Evolutionary conservation across 139 green algal genomes (phyloP).

Genomic region (Auxenochlorella pyrenoidosa): DNA sequence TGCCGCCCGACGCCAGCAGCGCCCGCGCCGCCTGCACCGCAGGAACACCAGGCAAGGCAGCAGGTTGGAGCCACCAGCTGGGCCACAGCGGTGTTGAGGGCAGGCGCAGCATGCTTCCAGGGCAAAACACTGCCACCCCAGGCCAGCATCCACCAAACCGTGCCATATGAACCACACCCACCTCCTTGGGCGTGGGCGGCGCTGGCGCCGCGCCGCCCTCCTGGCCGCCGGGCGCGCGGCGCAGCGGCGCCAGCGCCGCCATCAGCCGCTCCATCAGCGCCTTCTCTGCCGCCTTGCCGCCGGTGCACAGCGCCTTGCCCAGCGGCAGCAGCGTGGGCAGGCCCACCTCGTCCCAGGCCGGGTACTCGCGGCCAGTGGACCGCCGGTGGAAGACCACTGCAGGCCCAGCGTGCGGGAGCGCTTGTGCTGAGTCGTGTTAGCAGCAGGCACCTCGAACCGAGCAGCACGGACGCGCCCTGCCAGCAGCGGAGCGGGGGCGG

Average conservation of each 20-base stretch:
- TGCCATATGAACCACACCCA: background rate
- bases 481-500: background rate
- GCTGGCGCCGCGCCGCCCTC: background rate
- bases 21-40: background rate
- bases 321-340: conserved; percentile 46
- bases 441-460: too few species aligned
- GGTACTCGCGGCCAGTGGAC: background rate
- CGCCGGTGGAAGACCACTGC: conserved; percentile 4
- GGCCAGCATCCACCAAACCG: too few species aligned
- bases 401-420: background rate
- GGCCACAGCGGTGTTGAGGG: background rate
- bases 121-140: too few species aligned
- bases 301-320: background rate
- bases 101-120: background rate
- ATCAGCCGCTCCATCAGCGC: conserved; percentile 15
- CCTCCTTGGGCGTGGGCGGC: background rate
- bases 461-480: background rate
- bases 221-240: background rate
- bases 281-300: conserved; percentile 41
- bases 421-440: background rate
- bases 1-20: background rate
- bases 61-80: background rate
- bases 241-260: conserved; percentile 28
- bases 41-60: too few species aligned
- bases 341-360: background rate